These are phyloP conservation scores for Aspergillaceae sp. DNA, from an alignment of 2,329 filamentous ascomycete species.

Conservation along the genomic window DNA sequence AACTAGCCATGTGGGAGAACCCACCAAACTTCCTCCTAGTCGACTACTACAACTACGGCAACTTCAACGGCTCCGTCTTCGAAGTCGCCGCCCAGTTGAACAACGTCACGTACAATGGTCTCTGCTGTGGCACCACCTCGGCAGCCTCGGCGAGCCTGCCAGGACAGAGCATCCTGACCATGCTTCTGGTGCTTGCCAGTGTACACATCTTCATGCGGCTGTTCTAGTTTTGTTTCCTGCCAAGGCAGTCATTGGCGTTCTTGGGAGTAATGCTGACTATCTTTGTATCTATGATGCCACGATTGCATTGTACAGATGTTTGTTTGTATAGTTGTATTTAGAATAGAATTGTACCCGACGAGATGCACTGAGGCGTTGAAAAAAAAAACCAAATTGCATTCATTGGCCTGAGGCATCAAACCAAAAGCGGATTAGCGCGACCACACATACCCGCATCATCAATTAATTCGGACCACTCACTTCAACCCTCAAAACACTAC, in stretches of 20 bases:
- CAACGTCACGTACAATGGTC: slow-evolving; percentile 57
- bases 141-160: slow-evolving; percentile 14
- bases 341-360: not conserved
- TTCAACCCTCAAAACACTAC: no score
- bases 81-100: slow-evolving; percentile 62
- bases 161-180: slow-evolving; percentile 10
- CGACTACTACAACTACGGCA: slow-evolving; percentile 73
- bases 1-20: slow-evolving; percentile 50
- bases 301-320: not conserved
- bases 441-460: slow-evolving; percentile 1
- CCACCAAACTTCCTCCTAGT: slow-evolving; percentile 73
- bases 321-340: not conserved
- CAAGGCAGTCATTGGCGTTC: not conserved
- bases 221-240: slow-evolving; percentile 10
- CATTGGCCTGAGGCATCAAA: no score
- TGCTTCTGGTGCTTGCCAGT: slow-evolving; percentile 15
- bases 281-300: not conserved
- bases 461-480: no score
- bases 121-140: slow-evolving; percentile 31
- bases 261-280: not conserved
- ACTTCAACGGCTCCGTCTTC: slow-evolving; percentile 65
- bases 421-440: slow-evolving; percentile 1
- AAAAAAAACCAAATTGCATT: no score
- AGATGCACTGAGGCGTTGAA: no score
- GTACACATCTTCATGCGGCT: slow-evolving; percentile 15